Evolutionary conservation across 306 rosid genomes (phyloP), one percentile per base, ranked within the genome.

Genomic region (Castanea crenata): DNA sequence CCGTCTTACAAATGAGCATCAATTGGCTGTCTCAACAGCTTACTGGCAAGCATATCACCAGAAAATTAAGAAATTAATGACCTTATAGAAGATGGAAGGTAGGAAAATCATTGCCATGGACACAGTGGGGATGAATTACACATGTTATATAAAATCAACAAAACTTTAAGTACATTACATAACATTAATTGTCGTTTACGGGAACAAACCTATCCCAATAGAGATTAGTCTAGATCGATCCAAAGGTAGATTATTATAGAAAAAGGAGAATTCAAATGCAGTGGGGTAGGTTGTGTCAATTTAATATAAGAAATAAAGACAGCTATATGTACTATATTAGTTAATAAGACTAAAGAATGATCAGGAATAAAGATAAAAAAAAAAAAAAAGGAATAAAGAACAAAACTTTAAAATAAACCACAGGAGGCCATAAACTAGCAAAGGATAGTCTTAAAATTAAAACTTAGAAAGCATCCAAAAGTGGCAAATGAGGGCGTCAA

Each of bases 381-480:
- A 5, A 34, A 35, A 35, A 6, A 1, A 6, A 6, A 11, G 78
- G 65, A 21, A 10, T 2, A 8, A 61, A 11, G 23, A 73, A 3
- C 18, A 6, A 0, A 27, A 52, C 18, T 27, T 31, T 2, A 54
- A 73, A 75, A 4, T 46, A 32, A 34, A 35, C 58, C 71, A n/a
- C 3, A 19, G 35, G 52, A 51, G 86, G 71, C 55, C 65, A 54
- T 69, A 68, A 59, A 59, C 62, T 58, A 15, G 79, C 51, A 58
- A 51, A 19, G 7, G 41, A 14, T 35, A 15, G 21, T 31, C 19
- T 32, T 35, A 68, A 13, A 13, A 10, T 49, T 49, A 49, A 35
- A 68, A 72, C 63, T 70, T 19, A 35, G 25, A 79, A 80, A 35
- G 55, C 57, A 68, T 49, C 83, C 77, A 71, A 74, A 83, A 79